Conservation (phyloP, 1,284 basidiomycete species). For the Marasmius sp. region DNA sequence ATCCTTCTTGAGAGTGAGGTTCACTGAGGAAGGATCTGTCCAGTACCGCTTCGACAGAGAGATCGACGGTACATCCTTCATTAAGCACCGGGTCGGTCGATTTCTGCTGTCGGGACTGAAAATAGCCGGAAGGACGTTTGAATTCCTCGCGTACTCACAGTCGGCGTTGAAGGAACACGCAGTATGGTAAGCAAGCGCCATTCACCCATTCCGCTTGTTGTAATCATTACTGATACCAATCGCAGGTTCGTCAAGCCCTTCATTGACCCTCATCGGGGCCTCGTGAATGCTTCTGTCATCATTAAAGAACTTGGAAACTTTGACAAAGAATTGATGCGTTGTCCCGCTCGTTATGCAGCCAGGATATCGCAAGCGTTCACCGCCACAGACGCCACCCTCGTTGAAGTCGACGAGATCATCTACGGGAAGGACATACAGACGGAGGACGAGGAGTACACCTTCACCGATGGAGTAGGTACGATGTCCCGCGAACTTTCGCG, state of each 20-base stretch:
- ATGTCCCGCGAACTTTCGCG: constrained; percentile 59
- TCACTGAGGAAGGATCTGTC: constrained; percentile 56
- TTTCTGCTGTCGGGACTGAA: constrained; percentile 45
- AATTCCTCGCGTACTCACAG: constrained; percentile 58
- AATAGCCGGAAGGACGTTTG: constrained; percentile 49
- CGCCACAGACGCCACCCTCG: constrained; percentile 59
- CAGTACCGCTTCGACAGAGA: constrained; percentile 52
- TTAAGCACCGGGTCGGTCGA: constrained; percentile 41
- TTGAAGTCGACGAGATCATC: constrained; percentile 54
- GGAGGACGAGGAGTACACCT: constrained; percentile 41
- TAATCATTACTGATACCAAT: constrained; percentile 44
- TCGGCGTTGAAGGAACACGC: constrained; percentile 54
- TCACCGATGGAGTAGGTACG: constrained; percentile 70
- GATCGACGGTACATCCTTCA: constrained; percentile 46
- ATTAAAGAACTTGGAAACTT: constrained; percentile 56
- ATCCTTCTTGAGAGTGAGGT: constrained; percentile 64
- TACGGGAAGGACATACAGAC: constrained; percentile 44
- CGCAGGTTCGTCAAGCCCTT: constrained; percentile 53
- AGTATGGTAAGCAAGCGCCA: constrained; percentile 31
- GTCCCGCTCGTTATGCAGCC: constrained; percentile 71
- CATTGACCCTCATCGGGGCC: constrained; percentile 20
- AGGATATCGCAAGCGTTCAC: constrained; percentile 56
- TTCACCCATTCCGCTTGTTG: constrained; percentile 44
- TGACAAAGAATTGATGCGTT: constrained; percentile 44
- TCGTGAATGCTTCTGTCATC: constrained; percentile 46